Evolutionary conservation across 345 rosid species (phyloP).

Genomic region (Eucalyptus leucophloia): DNA sequence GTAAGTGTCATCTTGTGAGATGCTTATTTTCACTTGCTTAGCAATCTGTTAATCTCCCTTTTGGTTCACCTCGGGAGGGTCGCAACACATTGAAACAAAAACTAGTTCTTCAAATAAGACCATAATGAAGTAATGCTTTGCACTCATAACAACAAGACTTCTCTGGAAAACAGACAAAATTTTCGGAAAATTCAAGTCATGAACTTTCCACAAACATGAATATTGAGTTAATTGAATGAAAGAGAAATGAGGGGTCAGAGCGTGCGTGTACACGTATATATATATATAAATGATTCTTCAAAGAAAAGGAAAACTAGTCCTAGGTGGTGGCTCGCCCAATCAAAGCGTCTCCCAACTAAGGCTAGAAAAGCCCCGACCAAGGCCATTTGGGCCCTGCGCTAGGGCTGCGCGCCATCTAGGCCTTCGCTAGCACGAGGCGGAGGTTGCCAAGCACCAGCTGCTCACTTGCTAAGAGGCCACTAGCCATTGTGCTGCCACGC

Average conservation of each 20-base stretch:
- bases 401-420: too few species aligned
- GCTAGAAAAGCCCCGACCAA: not conserved
- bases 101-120: not conserved
- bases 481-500: not conserved
- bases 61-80: not conserved
- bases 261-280: accelerated
- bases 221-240: not conserved
- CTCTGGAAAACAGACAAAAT: not conserved
- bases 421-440: not conserved
- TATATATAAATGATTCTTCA: too few species aligned
- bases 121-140: too few species aligned
- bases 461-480: not conserved
- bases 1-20: not conserved
- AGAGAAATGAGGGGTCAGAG: not conserved
- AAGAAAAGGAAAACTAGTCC: too few species aligned
- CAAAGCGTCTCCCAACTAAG: too few species aligned
- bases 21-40: too few species aligned
- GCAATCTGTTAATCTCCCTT: not conserved
- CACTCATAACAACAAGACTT: not conserved
- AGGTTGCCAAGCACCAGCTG: not conserved
- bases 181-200: too few species aligned
- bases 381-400: not conserved
- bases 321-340: too few species aligned
- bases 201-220: not conserved
- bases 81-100: not conserved